These are phyloP conservation scores for Cymbopogon flexuosus DNA, from an alignment of 202 grass and related monocot species.

Conservation along the genomic window DNA sequence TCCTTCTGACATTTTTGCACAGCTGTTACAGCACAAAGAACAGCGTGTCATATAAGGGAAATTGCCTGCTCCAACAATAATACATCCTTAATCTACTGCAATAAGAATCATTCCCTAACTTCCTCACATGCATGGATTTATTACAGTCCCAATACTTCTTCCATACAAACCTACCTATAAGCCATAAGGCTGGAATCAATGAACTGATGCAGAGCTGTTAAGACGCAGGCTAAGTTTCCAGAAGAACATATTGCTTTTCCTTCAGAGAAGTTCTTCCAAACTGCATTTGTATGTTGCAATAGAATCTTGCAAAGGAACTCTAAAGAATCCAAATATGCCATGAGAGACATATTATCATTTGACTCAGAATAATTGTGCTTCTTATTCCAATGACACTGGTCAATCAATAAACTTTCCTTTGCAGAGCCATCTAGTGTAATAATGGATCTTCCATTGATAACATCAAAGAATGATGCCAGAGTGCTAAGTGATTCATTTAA, in stretches of 20 bases:
- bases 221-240: slow-evolving; percentile 31
- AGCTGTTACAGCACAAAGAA: slow-evolving; percentile 29
- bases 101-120: not conserved
- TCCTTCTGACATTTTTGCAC: slow-evolving; percentile 31
- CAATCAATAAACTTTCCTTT: too few species aligned
- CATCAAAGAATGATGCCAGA: slow-evolving; percentile 17
- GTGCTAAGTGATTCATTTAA: slow-evolving; percentile 36
- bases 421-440: not conserved
- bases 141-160: not conserved
- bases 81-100: not conserved
- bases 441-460: too few species aligned
- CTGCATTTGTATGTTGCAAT: slow-evolving; percentile 33
- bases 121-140: not conserved
- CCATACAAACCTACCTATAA: slow-evolving; percentile 47
- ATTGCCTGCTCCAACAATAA: not conserved
- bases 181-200: slow-evolving; percentile 43
- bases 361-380: not conserved
- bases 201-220: slow-evolving; percentile 46
- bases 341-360: slow-evolving; percentile 35
- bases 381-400: too few species aligned
- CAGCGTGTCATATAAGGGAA: slow-evolving; percentile 8
- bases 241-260: slow-evolving; percentile 29
- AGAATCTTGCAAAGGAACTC: slow-evolving; percentile 65
- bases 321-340: slow-evolving; percentile 67
- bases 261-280: slow-evolving; percentile 48